A percentile compares a stretch with the other conserved stretches of the same genome.
Evolutionary conservation across 495 filamentous ascomycete genomes (phyloP).

Genomic region (Acidomyces sp.): DNA sequence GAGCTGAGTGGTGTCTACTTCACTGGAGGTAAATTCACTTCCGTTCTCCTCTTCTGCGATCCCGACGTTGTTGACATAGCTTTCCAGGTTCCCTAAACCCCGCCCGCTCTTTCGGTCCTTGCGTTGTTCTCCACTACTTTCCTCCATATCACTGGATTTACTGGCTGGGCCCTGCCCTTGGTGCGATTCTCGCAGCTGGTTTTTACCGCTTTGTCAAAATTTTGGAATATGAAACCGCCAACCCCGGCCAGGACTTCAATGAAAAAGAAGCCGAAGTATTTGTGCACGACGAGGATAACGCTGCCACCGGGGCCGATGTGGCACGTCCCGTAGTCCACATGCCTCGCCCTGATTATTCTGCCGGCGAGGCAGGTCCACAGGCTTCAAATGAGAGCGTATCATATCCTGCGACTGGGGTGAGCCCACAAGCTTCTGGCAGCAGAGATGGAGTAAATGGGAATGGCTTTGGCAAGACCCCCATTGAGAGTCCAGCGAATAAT

Average conservation of each 20-base stretch:
- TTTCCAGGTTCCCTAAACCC: slow-evolving; percentile 23
- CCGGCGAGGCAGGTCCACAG: background rate
- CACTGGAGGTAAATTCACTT: slow-evolving; percentile 15
- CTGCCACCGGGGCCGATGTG: slow-evolving; percentile 19
- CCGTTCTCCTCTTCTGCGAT: background rate
- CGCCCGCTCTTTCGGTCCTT: slow-evolving; percentile 24
- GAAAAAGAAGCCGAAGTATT: slow-evolving; percentile 21
- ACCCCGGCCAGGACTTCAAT: slow-evolving; percentile 54
- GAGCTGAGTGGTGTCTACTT: slow-evolving; percentile 29
- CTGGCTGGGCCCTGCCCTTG: slow-evolving; percentile 28
- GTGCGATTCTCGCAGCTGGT: slow-evolving; percentile 26
- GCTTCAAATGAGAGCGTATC: background rate
- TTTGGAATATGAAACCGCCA: slow-evolving; percentile 64
- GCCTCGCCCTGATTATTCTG: background rate
- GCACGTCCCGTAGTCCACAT: slow-evolving; percentile 8
- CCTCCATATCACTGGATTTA: slow-evolving; percentile 25
- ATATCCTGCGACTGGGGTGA: too few relatives aligned
- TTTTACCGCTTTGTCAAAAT: slow-evolving; percentile 36
- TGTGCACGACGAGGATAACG: slow-evolving; percentile 23
- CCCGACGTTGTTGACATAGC: background rate
- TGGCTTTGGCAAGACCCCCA: background rate
- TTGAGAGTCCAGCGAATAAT: background rate
- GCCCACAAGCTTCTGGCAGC: too few relatives aligned
- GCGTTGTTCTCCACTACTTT: slow-evolving; percentile 19
- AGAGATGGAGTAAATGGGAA: background rate